Evolutionary conservation across 352 stramenopile genomes (phyloP).

Genomic region (Phytophthora tubulina): DNA sequence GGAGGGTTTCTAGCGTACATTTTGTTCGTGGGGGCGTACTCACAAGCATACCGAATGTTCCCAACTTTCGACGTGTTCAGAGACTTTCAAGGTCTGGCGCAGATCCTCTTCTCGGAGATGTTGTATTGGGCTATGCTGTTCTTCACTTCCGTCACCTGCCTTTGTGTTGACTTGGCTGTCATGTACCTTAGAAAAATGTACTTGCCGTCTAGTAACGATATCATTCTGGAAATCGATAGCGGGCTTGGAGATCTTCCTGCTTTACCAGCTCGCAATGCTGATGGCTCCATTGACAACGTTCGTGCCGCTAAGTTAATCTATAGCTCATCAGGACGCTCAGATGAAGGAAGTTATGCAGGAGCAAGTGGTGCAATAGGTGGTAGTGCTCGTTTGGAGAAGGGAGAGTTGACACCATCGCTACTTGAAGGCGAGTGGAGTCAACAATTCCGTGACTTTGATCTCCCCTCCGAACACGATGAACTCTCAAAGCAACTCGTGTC

Average conservation of each 20-base stretch:
- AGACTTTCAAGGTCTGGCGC: conserved; percentile 74
- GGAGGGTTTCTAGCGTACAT: conserved; percentile 72
- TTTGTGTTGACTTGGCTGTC: conserved; percentile 70
- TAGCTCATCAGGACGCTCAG: conserved; percentile 44
- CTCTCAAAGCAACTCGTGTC: conserved; percentile 79
- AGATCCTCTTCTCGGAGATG: conserved; percentile 62
- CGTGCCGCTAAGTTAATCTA: conserved; percentile 33
- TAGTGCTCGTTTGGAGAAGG: conserved; percentile 38
- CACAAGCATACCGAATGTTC: conserved; percentile 68
- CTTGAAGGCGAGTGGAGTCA: conserved; percentile 82
- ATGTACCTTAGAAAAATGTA: conserved; percentile 90
- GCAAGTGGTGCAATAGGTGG: conserved; percentile 2
- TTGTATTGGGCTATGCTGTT: conserved; percentile 76
- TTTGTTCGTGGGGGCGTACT: conserved; percentile 78
- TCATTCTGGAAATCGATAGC: conserved; percentile 88
- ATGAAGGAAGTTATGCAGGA: conserved; percentile 43
- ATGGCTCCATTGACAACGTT: conserved; percentile 22
- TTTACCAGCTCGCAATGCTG: conserved; percentile 22
- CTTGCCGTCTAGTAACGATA: conserved; percentile 82
- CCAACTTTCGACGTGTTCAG: conserved; percentile 78
- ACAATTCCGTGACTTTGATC: conserved; percentile 85
- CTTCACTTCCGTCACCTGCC: conserved; percentile 68
- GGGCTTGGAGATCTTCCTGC: conserved; percentile 53
- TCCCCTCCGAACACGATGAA: conserved; percentile 79
- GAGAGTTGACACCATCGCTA: conserved; percentile 58